Evolutionary conservation across 352 stramenopile genomes (phyloP).

Genomic region (Phytophthora ohioensis): DNA sequence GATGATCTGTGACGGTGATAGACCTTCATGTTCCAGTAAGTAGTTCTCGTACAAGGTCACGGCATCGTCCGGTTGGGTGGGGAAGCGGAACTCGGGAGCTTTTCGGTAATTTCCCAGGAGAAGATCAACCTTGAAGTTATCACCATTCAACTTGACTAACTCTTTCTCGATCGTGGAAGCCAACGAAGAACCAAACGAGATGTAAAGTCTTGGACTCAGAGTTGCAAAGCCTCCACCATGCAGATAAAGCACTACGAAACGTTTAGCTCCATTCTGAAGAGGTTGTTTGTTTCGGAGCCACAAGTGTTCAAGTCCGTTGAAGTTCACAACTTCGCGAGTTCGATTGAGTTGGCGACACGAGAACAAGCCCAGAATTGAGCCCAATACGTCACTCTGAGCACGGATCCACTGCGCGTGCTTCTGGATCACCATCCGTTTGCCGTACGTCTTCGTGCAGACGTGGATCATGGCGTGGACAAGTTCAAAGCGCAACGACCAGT

Average conservation of each 20-base stretch:
- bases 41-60: slow-evolving; percentile 52
- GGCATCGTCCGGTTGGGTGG: slow-evolving; percentile 43
- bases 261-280: slow-evolving; percentile 5
- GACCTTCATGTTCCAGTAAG: slow-evolving; percentile 34
- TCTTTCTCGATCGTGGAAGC: slow-evolving; percentile 32
- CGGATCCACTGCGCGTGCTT: slow-evolving; percentile 36
- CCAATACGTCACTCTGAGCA: slow-evolving; percentile 28
- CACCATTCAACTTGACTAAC: slow-evolving; percentile 1
- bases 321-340: slow-evolving; percentile 30
- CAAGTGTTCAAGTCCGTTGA: slow-evolving; percentile 57
- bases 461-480: slow-evolving; percentile 33
- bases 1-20: slow-evolving; percentile 50
- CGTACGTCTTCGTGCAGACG: slow-evolving; percentile 23
- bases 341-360: slow-evolving; percentile 26
- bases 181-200: slow-evolving; percentile 37
- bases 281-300: slow-evolving; percentile 41
- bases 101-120: slow-evolving; percentile 68
- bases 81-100: slow-evolving; percentile 50
- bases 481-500: slow-evolving; percentile 53
- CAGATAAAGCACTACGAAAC: slow-evolving; percentile 49
- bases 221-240: slow-evolving; percentile 58
- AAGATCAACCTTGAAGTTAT: slow-evolving; percentile 39
- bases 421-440: slow-evolving; percentile 19
- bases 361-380: slow-evolving; percentile 37
- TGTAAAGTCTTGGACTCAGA: slow-evolving; percentile 53